phyloP scores from a whole-genome alignment of 2,329 filamentous ascomycete genomes.

The Epicoccum nigrum region DNA sequence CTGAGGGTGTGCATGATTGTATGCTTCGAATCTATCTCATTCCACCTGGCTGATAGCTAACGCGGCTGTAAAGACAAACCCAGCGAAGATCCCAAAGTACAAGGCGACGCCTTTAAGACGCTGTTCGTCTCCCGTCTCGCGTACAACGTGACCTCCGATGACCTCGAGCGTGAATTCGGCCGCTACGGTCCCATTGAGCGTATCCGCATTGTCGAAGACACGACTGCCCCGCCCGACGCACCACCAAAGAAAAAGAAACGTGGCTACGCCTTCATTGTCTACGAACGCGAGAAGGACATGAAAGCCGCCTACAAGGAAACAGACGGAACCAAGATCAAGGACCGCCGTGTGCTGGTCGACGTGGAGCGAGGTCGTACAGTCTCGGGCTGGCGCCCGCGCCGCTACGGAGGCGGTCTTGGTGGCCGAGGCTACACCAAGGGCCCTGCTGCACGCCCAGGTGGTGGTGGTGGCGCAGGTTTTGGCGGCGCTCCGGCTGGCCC shows the following conservation, averaged over 20 bases:
- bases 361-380: conserved; percentile 96
- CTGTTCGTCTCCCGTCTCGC: conserved; percentile 89
- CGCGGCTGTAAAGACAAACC: conserved; percentile 69
- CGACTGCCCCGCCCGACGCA: conserved; percentile 70
- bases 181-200: conserved; percentile 93
- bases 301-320: conserved; percentile 92
- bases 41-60: conserved; percentile 19
- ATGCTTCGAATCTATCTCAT: conserved; percentile 29
- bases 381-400: conserved; percentile 88
- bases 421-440: conserved; percentile 92
- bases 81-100: conserved; percentile 81
- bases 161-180: conserved; percentile 91
- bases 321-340: conserved; percentile 91
- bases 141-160: conserved; percentile 86
- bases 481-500: conserved; percentile 63
- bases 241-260: conserved; percentile 68
- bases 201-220: conserved; percentile 85
- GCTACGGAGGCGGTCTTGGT: conserved; percentile 89
- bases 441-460: conserved; percentile 72
- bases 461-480: conserved; percentile 65
- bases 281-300: conserved; percentile 97
- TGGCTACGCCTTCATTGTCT: conserved; percentile 96
- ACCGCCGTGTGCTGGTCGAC: conserved; percentile 89
- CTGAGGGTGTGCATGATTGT: conserved; percentile 71
- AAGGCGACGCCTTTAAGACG: conserved; percentile 93